Evolutionary conservation across 192 early-diverging fungal genomes (phyloP).

Genomic region (Mortierella hygrophila): DNA sequence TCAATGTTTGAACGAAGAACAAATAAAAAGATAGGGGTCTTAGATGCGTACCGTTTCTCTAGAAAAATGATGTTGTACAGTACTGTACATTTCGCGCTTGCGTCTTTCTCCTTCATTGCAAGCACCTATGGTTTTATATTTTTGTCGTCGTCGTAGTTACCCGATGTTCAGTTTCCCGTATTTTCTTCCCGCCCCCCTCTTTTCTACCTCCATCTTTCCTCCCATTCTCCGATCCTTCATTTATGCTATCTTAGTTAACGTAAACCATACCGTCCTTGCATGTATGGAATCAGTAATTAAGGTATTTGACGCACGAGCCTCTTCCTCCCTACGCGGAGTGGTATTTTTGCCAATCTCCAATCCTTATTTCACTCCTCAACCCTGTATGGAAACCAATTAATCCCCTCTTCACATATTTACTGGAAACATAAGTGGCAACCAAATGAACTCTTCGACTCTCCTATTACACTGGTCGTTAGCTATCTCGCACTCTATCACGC

Average conservation of each 20-base stretch:
- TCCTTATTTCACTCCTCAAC: background rate
- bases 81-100: background rate
- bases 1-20: no score
- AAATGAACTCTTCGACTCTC: background rate
- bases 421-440: background rate
- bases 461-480: background rate
- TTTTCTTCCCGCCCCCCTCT: no score
- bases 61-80: no score
- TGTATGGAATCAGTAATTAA: background rate
- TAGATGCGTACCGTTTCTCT: background rate
- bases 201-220: no score
- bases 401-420: background rate
- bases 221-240: no score
- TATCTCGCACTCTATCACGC: background rate
- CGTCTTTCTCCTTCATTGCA: background rate
- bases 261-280: background rate
- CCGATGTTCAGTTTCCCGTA: no score
- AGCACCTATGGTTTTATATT: background rate
- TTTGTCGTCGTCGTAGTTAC: no score
- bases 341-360: background rate
- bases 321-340: background rate
- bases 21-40: background rate
- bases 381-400: background rate
- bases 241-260: background rate
- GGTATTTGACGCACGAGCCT: background rate